Percentiles rank a stretch among this genome's conserved stretches.
Conservation (phyloP, 169 alveolate species). For the Cystoisospora suis region DNA sequence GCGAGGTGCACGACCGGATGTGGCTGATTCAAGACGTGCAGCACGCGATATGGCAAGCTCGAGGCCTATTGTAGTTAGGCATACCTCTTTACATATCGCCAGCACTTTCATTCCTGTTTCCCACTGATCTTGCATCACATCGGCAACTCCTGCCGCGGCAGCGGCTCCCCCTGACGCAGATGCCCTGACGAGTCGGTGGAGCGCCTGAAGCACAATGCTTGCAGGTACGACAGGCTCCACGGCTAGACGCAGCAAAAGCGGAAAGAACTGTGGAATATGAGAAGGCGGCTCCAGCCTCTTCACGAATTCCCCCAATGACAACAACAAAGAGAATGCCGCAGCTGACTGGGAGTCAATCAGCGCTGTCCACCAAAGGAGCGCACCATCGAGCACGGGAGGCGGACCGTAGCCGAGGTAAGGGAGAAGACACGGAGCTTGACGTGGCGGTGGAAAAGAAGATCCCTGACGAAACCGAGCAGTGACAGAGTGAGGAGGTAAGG, state of each 20-base stretch:
- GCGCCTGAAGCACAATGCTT: not conserved
- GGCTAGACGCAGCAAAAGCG: slow-evolving; percentile 38
- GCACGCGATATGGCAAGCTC: too few species aligned
- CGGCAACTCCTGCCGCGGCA: not conserved
- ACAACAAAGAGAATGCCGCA: not conserved
- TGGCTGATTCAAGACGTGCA: too few species aligned
- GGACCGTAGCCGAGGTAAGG: not conserved
- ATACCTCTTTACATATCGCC: slow-evolving; percentile 24
- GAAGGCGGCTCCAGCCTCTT: slow-evolving; percentile 34
- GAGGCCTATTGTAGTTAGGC: too few species aligned
- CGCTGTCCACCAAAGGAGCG: not conserved
- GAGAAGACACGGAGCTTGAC: not conserved
- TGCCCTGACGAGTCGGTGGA: slow-evolving; percentile 8
- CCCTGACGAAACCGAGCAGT: not conserved
- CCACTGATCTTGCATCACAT: slow-evolving; percentile 1
- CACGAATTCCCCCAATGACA: slow-evolving; percentile 16
- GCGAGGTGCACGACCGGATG: too few species aligned
- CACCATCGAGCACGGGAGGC: not conserved
- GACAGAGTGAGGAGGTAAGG: not conserved
- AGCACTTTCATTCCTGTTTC: slow-evolving; percentile 21
- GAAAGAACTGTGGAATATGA: slow-evolving; percentile 11
- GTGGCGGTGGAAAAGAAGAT: not conserved
- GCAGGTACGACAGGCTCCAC: slow-evolving; percentile 11
- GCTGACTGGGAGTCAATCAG: not conserved
- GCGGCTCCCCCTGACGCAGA: not conserved